Evolutionary conservation across 2,329 filamentous ascomycete genomes (phyloP), one percentile per base, ranked within the genome.

Genomic region (Mollisia scopiformis): DNA sequence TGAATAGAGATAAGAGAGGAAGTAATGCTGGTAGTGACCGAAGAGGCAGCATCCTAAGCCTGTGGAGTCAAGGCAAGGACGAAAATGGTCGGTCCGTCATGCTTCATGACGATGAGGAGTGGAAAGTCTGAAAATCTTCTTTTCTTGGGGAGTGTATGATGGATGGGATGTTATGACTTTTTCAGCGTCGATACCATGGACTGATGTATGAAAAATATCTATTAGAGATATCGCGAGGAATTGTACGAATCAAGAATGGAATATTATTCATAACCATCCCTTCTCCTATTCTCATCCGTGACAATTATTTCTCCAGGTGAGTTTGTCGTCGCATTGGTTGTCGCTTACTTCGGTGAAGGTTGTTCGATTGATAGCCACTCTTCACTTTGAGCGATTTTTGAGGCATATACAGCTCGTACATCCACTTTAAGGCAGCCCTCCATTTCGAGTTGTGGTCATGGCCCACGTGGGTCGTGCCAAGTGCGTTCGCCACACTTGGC

Each of bases 31-130:
- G 47, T 14, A 33, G 35, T 8, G 62, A 62, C 16, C 52, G 64
- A 2, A 52, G 61, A 27, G 66, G 66, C 1, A 68, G 66, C 47
- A 65, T 68, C 13, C 21, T 68, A 33, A 66, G 64, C 28, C 30
- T 66, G 53, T 68, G 62, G 62, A 60, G 31, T 7, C 47, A 55
- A 8, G 62, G 61, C 1, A 65, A 60, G 57, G 64, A 67, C 51
- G 57, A 61, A 37, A 43, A 60, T 7, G 63, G 63, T 7, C 49
- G 56, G 13, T 21, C 52, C 33, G 39, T 64, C 6, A 61, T 67
- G 8, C 16, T 50, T 30, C 62, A 64, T 37, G 62, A 64, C 50
- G 64, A 66, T 58, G 64, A 66, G 53, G 64, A 66, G 46, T 64
- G 64, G 62, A 55, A 57, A 14, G 43, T 27, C 23, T 47, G 43